Evolutionary conservation across 2,329 filamentous ascomycete genomes (phyloP).

Genomic region (Talaromyces sp.): DNA sequence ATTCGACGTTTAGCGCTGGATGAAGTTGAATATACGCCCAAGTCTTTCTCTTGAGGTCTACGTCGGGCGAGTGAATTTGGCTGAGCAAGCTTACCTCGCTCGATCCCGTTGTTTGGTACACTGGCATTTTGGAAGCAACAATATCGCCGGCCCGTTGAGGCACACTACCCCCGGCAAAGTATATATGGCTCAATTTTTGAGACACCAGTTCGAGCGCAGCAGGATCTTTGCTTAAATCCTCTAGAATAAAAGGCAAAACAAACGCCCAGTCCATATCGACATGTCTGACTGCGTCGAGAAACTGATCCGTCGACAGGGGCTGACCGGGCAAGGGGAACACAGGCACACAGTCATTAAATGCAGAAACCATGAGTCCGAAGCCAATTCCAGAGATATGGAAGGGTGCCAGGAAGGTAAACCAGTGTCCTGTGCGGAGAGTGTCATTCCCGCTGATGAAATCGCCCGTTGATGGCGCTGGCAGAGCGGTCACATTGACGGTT

Average conservation of each 20-base stretch:
- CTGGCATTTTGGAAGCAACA: constrained; percentile 6
- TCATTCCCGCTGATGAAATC: constrained; percentile 6
- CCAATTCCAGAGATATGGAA: constrained; percentile 13
- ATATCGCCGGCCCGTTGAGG: constrained; percentile 2
- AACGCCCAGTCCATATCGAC: constrained; percentile 11
- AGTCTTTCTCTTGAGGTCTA: background rate
- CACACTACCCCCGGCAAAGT: constrained; percentile 6
- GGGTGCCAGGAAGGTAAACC: constrained; percentile 10
- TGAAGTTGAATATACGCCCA: constrained; percentile 11
- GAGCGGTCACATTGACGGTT: constrained; percentile 1
- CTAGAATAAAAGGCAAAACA: constrained; percentile 10
- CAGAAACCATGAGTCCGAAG: constrained; percentile 9
- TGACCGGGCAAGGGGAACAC: background rate
- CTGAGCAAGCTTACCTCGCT: constrained; percentile 8
- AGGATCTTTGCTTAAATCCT: constrained; percentile 4
- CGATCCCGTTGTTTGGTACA: constrained; percentile 11
- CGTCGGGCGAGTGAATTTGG: constrained; percentile 4
- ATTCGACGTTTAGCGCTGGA: constrained; percentile 3
- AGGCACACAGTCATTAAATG: constrained; percentile 8
- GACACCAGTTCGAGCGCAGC: background rate
- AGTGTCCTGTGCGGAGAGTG: constrained; percentile 3
- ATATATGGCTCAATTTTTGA: constrained; percentile 4
- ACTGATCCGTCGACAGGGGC: constrained; percentile 7
- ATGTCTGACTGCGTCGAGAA: constrained; percentile 6
- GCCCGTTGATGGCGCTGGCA: background rate